phyloP scores from a whole-genome alignment of 2,329 filamentous ascomycete species.

The Paracoccidioides lutzii region DNA sequence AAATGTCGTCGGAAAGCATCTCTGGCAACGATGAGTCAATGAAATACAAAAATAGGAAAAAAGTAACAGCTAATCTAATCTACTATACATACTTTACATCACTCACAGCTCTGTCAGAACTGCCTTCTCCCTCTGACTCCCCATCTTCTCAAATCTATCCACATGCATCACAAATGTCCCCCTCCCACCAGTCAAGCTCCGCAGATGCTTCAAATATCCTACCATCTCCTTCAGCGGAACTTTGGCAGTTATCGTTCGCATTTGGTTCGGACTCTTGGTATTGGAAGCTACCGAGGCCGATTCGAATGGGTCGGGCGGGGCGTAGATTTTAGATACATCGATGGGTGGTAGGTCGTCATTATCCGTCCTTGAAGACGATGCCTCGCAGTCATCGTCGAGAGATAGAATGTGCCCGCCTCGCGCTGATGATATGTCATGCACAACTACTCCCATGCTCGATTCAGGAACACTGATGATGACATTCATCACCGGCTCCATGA shows the following conservation, averaged over 20 bases:
- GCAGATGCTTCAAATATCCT: conserved; percentile 76
- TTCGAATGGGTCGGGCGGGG: conserved; percentile 73
- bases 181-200: conserved; percentile 77
- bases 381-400: conserved; percentile 41
- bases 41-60: neutral
- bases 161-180: conserved; percentile 65
- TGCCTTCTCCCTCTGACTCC: conserved; percentile 45
- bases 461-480: conserved; percentile 80
- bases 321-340: conserved; percentile 65
- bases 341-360: conserved; percentile 37
- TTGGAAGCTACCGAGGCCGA: conserved; percentile 20
- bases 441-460: conserved; percentile 62
- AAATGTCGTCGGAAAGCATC: too few species aligned
- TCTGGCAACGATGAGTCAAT: neutral
- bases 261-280: conserved; percentile 24
- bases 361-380: conserved; percentile 16
- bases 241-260: conserved; percentile 61
- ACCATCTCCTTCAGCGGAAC: conserved; percentile 96
- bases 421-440: conserved; percentile 65
- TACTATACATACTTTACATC: conserved; percentile 12
- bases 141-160: conserved; percentile 58
- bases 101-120: conserved; percentile 37
- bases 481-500: conserved; percentile 92
- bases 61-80: neutral
- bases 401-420: conserved; percentile 63